Percentiles rank a stretch among this genome's conserved stretches.
These are phyloP conservation scores for Ceratocystis destructans DNA, from an alignment of 2,329 filamentous ascomycete genomes.

Conservation along the genomic window DNA sequence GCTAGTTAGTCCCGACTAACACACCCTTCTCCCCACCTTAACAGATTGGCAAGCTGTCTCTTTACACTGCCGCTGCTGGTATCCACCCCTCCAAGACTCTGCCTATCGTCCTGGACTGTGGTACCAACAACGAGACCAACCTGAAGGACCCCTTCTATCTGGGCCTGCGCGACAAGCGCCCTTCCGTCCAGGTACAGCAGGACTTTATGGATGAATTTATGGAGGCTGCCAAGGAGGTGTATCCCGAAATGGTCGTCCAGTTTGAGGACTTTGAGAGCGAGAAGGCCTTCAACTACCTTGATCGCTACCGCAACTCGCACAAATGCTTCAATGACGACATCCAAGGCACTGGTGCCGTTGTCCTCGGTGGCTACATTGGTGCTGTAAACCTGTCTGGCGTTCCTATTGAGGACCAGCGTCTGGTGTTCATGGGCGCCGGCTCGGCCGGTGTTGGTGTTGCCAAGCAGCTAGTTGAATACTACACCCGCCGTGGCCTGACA, in stretches of 20 bases:
- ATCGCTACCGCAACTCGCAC: slow-evolving; percentile 76
- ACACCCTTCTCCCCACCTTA: background rate
- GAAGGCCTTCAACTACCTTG: slow-evolving; percentile 81
- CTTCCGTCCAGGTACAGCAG: slow-evolving; percentile 62
- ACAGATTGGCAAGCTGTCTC: slow-evolving; percentile 76
- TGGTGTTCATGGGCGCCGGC: slow-evolving; percentile 92
- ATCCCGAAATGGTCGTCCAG: slow-evolving; percentile 59
- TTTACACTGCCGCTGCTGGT: slow-evolving; percentile 91
- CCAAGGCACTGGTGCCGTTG: slow-evolving; percentile 91
- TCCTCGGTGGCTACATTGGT: slow-evolving; percentile 64
- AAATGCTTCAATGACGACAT: slow-evolving; percentile 99
- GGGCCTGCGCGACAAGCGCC: slow-evolving; percentile 72
- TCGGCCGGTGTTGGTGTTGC: slow-evolving; percentile 94
- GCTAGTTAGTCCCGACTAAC: slow-evolving; percentile 7
- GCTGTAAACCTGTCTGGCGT: slow-evolving; percentile 75
- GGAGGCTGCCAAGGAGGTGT: slow-evolving; percentile 67
- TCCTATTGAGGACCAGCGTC: slow-evolving; percentile 75
- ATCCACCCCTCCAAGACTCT: slow-evolving; percentile 80
- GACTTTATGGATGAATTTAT: slow-evolving; percentile 97
- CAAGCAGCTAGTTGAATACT: slow-evolving; percentile 95
- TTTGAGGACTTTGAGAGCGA: slow-evolving; percentile 96
- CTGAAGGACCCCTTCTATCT: slow-evolving; percentile 68
- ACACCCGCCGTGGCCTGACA: slow-evolving; percentile 78
- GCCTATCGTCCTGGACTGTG: slow-evolving; percentile 53
- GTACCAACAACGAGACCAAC: slow-evolving; percentile 53